Evolutionary conservation across 805 yeast species (phyloP).

Genomic region (Wickerhamiella hasegawae): DNA sequence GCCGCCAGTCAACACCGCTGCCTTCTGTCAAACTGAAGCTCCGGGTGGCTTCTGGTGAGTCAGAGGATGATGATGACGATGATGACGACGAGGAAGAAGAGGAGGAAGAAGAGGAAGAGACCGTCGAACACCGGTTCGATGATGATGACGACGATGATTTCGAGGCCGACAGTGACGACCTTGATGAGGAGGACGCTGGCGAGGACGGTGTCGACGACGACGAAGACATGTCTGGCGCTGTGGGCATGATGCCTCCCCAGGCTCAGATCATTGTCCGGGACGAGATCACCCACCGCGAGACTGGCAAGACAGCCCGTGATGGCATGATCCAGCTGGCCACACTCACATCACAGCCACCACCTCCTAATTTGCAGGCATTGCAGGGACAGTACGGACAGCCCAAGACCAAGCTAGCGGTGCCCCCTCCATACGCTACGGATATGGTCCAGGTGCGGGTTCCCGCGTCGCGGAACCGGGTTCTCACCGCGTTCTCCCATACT

Average conservation of each 20-base stretch:
- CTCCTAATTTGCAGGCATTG: slow-evolving; percentile 3
- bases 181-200: slow-evolving; percentile 17
- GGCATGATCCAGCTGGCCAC: slow-evolving; percentile 16
- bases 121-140: slow-evolving; percentile 6
- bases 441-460: slow-evolving; percentile 14
- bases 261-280: slow-evolving; percentile 14
- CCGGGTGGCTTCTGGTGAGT: slow-evolving; percentile 13
- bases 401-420: slow-evolving; percentile 9
- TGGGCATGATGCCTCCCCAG: slow-evolving; percentile 5
- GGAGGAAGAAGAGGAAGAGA: slow-evolving; percentile 9
- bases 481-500: slow-evolving; percentile 17
- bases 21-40: slow-evolving; percentile 2
- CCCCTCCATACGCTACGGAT: slow-evolving; percentile 12
- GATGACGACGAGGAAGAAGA: slow-evolving; percentile 17
- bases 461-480: slow-evolving; percentile 12
- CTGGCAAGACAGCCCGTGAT: slow-evolving; percentile 10
- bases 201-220: slow-evolving; percentile 17
- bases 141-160: slow-evolving; percentile 11
- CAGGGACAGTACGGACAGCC: slow-evolving; percentile 7
- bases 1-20: neutral
- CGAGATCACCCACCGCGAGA: slow-evolving; percentile 13
- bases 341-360: slow-evolving; percentile 10
- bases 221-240: no score
- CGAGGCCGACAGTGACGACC: slow-evolving; percentile 12
- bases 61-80: slow-evolving; percentile 14